phyloP scores from a whole-genome alignment of 768 basidiomycete species.

The Arthromyces matolae region DNA sequence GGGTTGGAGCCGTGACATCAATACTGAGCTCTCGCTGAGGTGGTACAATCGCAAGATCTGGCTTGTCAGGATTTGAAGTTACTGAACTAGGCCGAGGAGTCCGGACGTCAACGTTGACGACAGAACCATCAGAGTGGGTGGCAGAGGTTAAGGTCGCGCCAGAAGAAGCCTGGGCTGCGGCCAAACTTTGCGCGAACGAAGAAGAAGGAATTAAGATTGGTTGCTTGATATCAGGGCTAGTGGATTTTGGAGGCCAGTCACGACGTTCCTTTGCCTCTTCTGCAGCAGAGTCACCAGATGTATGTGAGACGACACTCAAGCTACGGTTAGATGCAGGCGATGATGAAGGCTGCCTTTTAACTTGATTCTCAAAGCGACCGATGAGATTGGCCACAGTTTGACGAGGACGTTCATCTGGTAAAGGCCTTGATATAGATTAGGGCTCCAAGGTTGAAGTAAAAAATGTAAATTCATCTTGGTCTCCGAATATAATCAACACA shows the following conservation, averaged over 20 bases:
- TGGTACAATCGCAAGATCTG: constrained; percentile 1
- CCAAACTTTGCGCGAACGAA: constrained; percentile 30
- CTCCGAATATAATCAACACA: constrained; percentile 65
- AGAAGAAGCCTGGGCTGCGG: constrained; percentile 20
- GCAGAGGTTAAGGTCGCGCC: constrained; percentile 17
- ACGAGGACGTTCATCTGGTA: constrained; percentile 86
- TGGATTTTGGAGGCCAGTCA: constrained; percentile 70
- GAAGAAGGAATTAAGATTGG: constrained; percentile 34
- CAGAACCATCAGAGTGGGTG: constrained; percentile 17
- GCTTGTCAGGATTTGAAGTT: constrained; percentile 15
- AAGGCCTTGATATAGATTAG: constrained; percentile 50
- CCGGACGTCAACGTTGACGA: constrained; percentile 6
- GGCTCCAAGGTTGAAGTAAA: constrained; percentile 5
- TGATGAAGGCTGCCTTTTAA: constrained; percentile 54
- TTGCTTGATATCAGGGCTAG: constrained; percentile 31
- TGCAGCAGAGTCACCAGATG: constrained; percentile 58
- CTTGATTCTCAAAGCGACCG: constrained; percentile 82
- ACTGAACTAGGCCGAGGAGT: constrained; percentile 21
- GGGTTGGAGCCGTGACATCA: constrained; percentile 6
- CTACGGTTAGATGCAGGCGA: constrained; percentile 48
- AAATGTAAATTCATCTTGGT: constrained; percentile 61
- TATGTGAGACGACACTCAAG: constrained; percentile 64
- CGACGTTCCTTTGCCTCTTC: constrained; percentile 68
- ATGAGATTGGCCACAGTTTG: constrained; percentile 88
- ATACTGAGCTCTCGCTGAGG: constrained; percentile 7